phyloP scores from a whole-genome alignment of 2,329 filamentous ascomycete species.

The Thelonectria blattea region DNA sequence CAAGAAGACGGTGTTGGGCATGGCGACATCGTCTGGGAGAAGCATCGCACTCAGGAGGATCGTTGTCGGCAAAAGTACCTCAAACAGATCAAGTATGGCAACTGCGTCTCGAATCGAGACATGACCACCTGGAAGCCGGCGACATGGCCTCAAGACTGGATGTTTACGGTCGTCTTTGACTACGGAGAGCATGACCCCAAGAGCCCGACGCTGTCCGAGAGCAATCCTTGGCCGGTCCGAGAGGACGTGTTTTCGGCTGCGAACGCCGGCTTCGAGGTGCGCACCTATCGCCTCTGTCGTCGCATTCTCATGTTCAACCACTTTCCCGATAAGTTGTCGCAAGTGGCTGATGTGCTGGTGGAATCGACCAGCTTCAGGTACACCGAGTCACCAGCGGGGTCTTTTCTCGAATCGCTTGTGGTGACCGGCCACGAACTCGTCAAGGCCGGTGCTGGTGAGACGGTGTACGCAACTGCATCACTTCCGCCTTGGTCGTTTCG shows the following conservation, averaged over 20 bases:
- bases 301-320: constrained; percentile 13
- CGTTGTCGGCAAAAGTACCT: background rate
- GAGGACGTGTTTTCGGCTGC: background rate
- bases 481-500: no score
- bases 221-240: background rate
- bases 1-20: background rate
- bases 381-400: no score
- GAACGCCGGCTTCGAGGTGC: constrained; percentile 1
- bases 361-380: no score
- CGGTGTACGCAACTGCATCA: no score
- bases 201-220: background rate
- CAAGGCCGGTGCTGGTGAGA: no score
- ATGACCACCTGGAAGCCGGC: background rate
- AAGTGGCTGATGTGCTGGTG: no score
- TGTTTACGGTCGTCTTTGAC: constrained; percentile 4
- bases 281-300: constrained; percentile 13
- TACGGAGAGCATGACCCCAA: background rate
- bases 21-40: background rate
- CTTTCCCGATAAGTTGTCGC: background rate
- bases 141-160: background rate
- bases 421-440: no score
- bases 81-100: constrained; percentile 6
- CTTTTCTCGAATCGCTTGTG: no score
- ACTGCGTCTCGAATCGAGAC: background rate
- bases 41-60: background rate